phyloP scores from a whole-genome alignment of 2,329 filamentous ascomycete species.

The Emergomyces pasteurianus region DNA sequence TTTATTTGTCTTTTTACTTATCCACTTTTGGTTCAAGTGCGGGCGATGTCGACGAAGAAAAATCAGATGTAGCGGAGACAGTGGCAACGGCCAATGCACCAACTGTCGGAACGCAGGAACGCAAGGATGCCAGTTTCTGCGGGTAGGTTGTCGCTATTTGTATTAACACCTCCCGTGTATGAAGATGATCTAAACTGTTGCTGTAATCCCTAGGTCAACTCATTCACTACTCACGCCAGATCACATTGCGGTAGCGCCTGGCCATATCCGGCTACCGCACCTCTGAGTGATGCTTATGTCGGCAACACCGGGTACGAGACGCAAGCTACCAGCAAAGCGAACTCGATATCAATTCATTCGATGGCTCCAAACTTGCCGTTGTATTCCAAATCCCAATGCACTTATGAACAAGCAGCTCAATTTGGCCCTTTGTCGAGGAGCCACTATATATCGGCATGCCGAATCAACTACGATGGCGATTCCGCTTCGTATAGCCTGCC shows the following conservation, averaged over 20 bases:
- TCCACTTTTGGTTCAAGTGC: conserved; percentile 41
- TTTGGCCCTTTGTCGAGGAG: neutral
- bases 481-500: conserved; percentile 21
- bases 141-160: conserved; percentile 42
- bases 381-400: conserved; percentile 2
- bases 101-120: conserved; percentile 68
- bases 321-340: conserved; percentile 1
- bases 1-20: neutral
- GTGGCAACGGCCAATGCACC: conserved; percentile 62
- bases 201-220: conserved; percentile 21
- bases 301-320: neutral
- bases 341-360: conserved; percentile 1
- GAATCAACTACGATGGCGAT: conserved; percentile 25
- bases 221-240: conserved; percentile 18
- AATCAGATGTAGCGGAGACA: conserved; percentile 85
- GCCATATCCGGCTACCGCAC: conserved; percentile 18
- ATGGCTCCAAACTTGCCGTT: neutral
- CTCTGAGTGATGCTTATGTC: conserved; percentile 10
- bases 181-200: neutral
- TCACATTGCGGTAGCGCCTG: conserved; percentile 12
- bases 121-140: conserved; percentile 59
- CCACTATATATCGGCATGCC: conserved; percentile 14
- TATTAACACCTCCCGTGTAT: neutral
- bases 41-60: conserved; percentile 82
- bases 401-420: conserved; percentile 4